Conservation (phyloP, 441 rosid genomes). For the Isatis lusitanica region DNA sequence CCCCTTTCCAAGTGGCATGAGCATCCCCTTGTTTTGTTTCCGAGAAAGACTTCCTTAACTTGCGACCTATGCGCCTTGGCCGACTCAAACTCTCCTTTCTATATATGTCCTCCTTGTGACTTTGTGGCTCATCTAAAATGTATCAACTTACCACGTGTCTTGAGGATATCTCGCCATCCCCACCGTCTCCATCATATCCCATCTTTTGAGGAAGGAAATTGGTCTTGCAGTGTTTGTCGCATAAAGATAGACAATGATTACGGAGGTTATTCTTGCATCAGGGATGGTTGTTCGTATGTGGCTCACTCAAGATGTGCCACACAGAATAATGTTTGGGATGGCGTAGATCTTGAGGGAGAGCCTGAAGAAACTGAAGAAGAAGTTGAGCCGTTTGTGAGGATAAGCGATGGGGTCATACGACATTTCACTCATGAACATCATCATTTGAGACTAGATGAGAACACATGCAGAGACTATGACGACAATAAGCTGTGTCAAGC, state of each 20-base stretch:
- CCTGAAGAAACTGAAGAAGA: too few species aligned
- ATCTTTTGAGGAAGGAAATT: not conserved
- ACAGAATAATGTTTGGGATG: not conserved
- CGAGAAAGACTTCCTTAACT: not conserved
- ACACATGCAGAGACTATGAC: not conserved
- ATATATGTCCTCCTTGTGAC: not conserved
- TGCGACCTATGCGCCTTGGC: not conserved
- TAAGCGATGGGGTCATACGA: not conserved
- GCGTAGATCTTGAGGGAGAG: not conserved
- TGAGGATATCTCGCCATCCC: not conserved
- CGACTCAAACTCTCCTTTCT: not conserved
- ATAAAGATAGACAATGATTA: not conserved
- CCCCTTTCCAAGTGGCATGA: not conserved
- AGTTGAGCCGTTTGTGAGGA: not conserved
- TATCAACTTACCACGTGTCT: not conserved
- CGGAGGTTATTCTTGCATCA: not conserved
- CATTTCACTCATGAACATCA: not conserved
- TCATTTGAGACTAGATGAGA: not conserved
- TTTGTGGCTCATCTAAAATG: not conserved
- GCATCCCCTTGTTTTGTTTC: not conserved
- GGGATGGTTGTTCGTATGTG: not conserved
- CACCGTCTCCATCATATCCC: not conserved
- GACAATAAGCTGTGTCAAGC: not conserved
- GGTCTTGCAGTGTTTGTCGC: not conserved
- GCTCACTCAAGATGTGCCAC: not conserved